These are phyloP conservation scores for Rhododendron ovatum DNA, from an alignment of 148 eudicot genomes.

Conservation along the genomic window DNA sequence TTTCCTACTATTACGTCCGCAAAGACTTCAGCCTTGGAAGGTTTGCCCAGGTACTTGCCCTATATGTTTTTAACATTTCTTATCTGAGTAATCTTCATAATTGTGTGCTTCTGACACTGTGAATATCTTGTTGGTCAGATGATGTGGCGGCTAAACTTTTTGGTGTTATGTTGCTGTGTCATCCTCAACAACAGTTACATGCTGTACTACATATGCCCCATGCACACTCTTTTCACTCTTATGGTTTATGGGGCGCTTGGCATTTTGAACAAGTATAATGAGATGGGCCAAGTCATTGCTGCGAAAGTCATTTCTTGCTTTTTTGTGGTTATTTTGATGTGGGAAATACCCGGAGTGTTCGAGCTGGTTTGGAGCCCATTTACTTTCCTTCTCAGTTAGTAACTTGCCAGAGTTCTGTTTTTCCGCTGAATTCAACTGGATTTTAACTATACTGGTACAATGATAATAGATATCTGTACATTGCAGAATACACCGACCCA, in stretches of 20 bases:
- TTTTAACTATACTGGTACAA: neutral
- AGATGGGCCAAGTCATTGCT: constrained; percentile 68
- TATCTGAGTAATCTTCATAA: neutral
- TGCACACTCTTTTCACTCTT: constrained; percentile 98
- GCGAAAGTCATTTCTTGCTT: constrained; percentile 69
- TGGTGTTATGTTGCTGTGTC: constrained; percentile 73
- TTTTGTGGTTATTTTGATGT: constrained; percentile 69
- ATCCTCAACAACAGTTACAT: constrained; percentile 78
- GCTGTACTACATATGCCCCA: constrained; percentile 92
- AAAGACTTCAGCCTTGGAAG: constrained; percentile 92
- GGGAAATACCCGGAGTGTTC: constrained; percentile 96
- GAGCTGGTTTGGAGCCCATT: constrained; percentile 84
- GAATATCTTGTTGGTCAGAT: constrained; percentile 49
- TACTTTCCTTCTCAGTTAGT: constrained; percentile 69
- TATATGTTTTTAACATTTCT: neutral
- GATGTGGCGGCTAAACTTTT: constrained; percentile 99
- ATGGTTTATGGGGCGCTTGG: constrained; percentile 99
- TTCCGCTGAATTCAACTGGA: constrained; percentile 8
- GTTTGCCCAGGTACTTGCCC: constrained; percentile 72
- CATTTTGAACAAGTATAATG: constrained; percentile 70
- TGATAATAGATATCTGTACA: neutral
- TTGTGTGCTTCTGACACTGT: constrained; percentile 15
- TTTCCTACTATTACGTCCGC: constrained; percentile 87
- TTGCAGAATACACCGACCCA: constrained; percentile 71
- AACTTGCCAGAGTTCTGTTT: neutral